These are phyloP conservation scores for Xerophyta viscosa DNA, from an alignment of 106 monocot species.

Conservation along the genomic window DNA sequence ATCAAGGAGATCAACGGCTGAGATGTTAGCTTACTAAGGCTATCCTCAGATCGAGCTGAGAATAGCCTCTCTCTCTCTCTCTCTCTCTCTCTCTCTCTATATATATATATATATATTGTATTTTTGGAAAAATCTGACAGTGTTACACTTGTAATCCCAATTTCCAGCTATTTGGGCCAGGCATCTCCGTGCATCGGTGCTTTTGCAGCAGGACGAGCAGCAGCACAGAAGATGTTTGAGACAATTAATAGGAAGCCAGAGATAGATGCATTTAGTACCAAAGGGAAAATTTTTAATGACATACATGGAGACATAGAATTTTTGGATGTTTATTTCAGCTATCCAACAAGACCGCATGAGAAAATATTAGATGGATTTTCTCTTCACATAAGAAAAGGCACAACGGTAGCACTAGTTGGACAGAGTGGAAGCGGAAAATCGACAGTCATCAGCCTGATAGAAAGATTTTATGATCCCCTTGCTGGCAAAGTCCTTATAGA, in stretches of 20 bases:
- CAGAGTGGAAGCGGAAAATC: conserved; percentile 52
- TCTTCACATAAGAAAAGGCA: conserved; percentile 22
- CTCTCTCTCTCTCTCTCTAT: no score
- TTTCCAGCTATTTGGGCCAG: conserved; percentile 41
- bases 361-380: conserved; percentile 49
- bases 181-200: conserved; percentile 37
- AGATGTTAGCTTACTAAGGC: no score
- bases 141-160: no score
- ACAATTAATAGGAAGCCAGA: conserved; percentile 56
- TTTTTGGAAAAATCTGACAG: no score
- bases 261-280: conserved; percentile 36
- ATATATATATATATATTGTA: no score
- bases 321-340: conserved; percentile 47
- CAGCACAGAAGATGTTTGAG: conserved; percentile 64
- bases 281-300: conserved; percentile 30
- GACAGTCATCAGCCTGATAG: conserved; percentile 33
- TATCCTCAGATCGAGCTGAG: no score
- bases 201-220: conserved; percentile 51
- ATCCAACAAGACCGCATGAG: conserved; percentile 55
- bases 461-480: conserved; percentile 43
- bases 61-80: no score
- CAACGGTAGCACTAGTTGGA: conserved; percentile 34
- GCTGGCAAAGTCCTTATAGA: conserved; percentile 40
- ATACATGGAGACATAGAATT: conserved; percentile 52
- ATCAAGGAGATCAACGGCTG: no score